A percentile compares a stretch with the other conserved stretches of the same genome.
Conservation (phyloP, 164 flowering plant species). For the Aristolochia contorta region DNA sequence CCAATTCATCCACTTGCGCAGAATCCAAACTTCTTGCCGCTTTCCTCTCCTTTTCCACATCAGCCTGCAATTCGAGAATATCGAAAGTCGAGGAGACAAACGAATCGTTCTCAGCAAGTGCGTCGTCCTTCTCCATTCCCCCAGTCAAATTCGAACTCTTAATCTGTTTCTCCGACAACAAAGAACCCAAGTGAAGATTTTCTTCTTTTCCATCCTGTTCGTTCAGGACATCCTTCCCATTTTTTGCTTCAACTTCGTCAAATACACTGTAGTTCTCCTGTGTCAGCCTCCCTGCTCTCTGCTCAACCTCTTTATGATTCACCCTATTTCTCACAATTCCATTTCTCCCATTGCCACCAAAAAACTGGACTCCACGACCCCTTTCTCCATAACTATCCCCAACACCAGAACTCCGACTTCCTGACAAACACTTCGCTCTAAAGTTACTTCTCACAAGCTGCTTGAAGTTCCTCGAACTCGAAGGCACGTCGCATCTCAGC, state of each 20-base stretch:
- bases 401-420: not conserved
- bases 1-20: constrained; percentile 15
- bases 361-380: not conserved
- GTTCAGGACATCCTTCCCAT: not conserved
- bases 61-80: constrained; percentile 21
- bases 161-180: not conserved
- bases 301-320: constrained; percentile 2
- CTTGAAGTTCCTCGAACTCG: too few relatives aligned
- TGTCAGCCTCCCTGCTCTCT: constrained; percentile 3
- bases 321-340: not conserved
- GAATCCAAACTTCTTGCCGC: constrained; percentile 1
- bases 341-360: not conserved
- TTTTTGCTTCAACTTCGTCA: constrained; percentile 23
- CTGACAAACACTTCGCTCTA: not conserved
- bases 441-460: not conserved
- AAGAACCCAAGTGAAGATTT: not conserved
- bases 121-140: constrained; percentile 7
- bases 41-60: constrained; percentile 11
- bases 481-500: too few relatives aligned
- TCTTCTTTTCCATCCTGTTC: not conserved
- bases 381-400: not conserved
- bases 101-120: not conserved
- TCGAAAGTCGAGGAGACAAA: constrained; percentile 18
- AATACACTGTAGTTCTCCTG: constrained; percentile 14
- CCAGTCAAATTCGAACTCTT: not conserved